Base-by-base conservation (phyloP, 2,329 filamentous ascomycete species). In the Didymella pinodella region DNA sequence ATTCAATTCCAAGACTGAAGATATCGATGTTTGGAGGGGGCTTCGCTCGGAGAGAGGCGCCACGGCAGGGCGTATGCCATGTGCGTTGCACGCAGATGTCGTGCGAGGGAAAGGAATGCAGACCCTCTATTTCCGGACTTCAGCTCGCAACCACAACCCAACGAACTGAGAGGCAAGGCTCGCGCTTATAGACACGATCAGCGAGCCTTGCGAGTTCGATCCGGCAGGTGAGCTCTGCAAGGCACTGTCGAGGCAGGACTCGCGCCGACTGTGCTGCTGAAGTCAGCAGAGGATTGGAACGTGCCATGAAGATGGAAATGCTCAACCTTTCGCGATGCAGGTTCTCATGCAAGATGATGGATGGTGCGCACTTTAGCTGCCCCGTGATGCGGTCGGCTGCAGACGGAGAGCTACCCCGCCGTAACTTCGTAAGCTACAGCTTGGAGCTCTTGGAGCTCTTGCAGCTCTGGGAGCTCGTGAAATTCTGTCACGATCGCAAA, bases 371-470 rank as follows among this genome's bases (percentile, higher is more conserved):
- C n/a, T 26, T 29, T 29, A 20, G 44, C 34, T 36, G 44, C 29
- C 26, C 34, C 48, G 44, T 53, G 36, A 48, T 46, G 29, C 38
- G 22, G 46, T 57, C 34, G 46, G 32, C 29, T 32, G 46, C 34
- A 55, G 51, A 25, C 50, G 16, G 50, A 40, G 49, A 62, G 61
- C 61, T 64, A 64, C 61, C 58, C 63, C 63, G 46, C 63, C 38
- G 46, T 47, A 45, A 58, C 55, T 57, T 59, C 38, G 46, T 47
- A 45, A 58, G 57, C 60, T 59, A 59, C 31, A 54, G 44, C 36
- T 47, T 44, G 54, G 32, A 48, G 45, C 36, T 58, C 46, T 22
- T 22, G 22, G 22, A 22, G 22, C 22, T 18, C 18, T 55, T 43
- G 40, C 20, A 43, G 40, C 28, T 55, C 26, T 40, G 38, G 38